phyloP scores from a whole-genome alignment of 176 grass and related monocot genomes.

The Aegilops longissima region DNA sequence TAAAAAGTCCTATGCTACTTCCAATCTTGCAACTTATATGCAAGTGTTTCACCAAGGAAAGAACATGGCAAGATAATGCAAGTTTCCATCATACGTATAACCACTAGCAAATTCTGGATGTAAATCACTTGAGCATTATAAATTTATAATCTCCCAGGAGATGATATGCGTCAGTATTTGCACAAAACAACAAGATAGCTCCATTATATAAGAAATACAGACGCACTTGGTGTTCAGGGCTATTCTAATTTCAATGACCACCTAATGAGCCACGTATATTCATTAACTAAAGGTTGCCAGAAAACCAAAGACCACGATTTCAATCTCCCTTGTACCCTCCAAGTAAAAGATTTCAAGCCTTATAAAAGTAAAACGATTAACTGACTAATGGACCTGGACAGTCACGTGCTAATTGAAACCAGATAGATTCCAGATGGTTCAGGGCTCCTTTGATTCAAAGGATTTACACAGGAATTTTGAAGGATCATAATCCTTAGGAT shows the following conservation, averaged over 20 bases:
- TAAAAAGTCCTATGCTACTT: neutral
- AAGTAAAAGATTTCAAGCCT: neutral
- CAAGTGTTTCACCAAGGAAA: neutral
- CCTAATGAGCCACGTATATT: neutral
- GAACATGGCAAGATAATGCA: neutral
- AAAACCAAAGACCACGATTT: neutral
- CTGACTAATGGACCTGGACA: neutral
- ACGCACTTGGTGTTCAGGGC: neutral
- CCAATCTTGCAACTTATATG: neutral
- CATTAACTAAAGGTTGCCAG: neutral
- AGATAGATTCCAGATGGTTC: neutral
- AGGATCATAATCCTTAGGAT: too few species aligned
- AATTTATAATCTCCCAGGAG: neutral
- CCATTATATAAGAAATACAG: neutral
- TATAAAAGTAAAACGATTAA: neutral
- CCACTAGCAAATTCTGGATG: neutral
- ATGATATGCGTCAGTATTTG: neutral
- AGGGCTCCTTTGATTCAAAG: too few species aligned
- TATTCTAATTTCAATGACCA: neutral
- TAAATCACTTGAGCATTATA: neutral
- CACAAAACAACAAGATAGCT: neutral
- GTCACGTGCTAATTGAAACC: neutral
- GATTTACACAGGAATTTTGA: too few species aligned
- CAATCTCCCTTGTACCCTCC: neutral
- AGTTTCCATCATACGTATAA: neutral